Evolutionary conservation across 805 yeast genomes (phyloP), one percentile per base, ranked within the genome.

Genomic region (Blastobotrys muscicola): DNA sequence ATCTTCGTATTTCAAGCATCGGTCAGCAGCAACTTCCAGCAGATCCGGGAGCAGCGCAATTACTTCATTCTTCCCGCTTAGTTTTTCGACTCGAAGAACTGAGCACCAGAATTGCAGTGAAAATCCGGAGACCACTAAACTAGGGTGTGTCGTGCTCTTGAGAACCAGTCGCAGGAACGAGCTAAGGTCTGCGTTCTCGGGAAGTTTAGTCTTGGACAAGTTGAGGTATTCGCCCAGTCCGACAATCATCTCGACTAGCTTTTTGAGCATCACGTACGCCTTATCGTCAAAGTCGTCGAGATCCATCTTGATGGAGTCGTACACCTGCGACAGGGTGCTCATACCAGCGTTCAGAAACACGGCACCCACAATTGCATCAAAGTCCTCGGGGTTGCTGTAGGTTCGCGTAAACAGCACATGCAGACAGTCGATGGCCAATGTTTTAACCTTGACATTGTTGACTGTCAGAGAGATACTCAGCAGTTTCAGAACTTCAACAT

Each of bases 71-170:
- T 49, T 53, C 12, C 56, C 46, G 30, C 55, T 50, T 15, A 83
- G 68, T 47, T 80, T 85, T 52, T 87, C 95, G 45, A 80, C 76
- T 54, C 99, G 73, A 41, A 94, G 66, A 51, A 90, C 77, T 2
- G 90, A 76, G 48, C 94, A 86, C 98, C 98, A 94, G 67, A 92
- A 82, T 59, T 87, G 95, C 42, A 92, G 65, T 0, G 96, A 84
- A 12, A 92, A 70, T 0, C 96, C 95, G 41, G 95, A 82, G 2
- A 90, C 80, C n/a, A 90, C 81, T 44, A 92, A 70, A 54, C 95
- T 84, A 20, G 85, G 83, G 57, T 86, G 92, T 54, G 71, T 74
- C 0, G 95, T 84, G 1, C 96, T 85, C 38, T 79, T 74, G 36
- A 92, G 67, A 4, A 92, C 86, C 15, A 92, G 71, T 44, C 74